Evolutionary conservation across 2,329 filamentous ascomycete genomes (phyloP), one percentile per base, ranked within the genome.

Genomic region (Raffaelea arxii): DNA sequence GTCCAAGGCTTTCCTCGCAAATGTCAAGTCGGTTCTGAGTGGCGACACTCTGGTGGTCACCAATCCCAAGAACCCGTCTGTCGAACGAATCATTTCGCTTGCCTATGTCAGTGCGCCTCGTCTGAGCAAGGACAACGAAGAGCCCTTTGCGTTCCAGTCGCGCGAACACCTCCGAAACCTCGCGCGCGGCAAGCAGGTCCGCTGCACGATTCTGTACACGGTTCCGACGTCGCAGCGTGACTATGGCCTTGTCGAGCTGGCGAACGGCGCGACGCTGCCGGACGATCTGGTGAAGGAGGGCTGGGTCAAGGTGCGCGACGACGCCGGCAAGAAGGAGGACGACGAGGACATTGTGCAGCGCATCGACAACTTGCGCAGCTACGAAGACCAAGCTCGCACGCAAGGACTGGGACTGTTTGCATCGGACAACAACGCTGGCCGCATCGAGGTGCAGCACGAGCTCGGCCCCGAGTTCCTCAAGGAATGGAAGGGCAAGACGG

Each of bases 91-190:
- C 44, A 75, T 98, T 58, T 94, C 89, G 60, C 74, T 98, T 54
- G 92, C 92, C 58, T 97, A 89, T 67, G 89, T 97, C 55, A 85
- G 83, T 49, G 89, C 90, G 43, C 92, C 92, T 4, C 82, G 90
- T 61, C 64, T 96, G 63, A 83, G 77, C 69, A 83, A 88, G 65
- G 90, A 96, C 56, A 89, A 86, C 48, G 91, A 96, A 59, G 90
- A 96, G 76, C 82, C 84, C 32, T 94, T 85, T 61, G 89, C 87
- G 49, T 98, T 96, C 66, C 84, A 92, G 66, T 95, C 92, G 50
- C 87, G 92, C 61, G 92, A 98, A 67, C 92, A 86, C 63, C 77
- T 98, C 51, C 85, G 92, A 59, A 82, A 84, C 55, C 72, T 90
- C 44, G 75, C 84, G 36, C 84, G 97, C 47, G 91, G 91, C 61